Percentiles rank a stretch among this genome's conserved stretches.
phyloP scores from a whole-genome alignment of 805 yeast genomes.

The Candida boidinii region DNA sequence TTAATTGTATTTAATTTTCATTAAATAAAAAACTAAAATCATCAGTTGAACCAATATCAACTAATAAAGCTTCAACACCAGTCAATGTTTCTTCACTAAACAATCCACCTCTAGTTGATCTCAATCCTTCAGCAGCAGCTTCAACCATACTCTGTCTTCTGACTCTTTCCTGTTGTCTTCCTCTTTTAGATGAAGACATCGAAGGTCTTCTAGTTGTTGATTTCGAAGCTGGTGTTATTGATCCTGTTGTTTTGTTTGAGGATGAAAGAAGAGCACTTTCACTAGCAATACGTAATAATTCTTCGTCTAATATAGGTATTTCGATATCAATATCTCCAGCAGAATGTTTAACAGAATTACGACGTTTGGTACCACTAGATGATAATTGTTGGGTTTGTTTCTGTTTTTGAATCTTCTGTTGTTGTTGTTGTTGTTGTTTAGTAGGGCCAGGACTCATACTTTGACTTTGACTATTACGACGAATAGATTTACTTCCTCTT shows the following conservation, averaged over 20 bases:
- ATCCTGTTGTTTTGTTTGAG: constrained; percentile 4
- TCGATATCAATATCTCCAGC: no score
- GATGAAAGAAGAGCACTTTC: no score
- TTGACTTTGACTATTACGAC: no score
- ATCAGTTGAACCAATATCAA: constrained; percentile 38
- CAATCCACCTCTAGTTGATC: constrained; percentile 69
- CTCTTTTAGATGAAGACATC: constrained; percentile 3
- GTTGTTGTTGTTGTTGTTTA: background rate
- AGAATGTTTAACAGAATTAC: no score
- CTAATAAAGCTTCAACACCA: constrained; percentile 63
- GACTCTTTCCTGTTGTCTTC: constrained; percentile 22
- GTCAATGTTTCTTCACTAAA: constrained; percentile 68
- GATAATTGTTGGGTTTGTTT: constrained; percentile 9
- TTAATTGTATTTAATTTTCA: constrained; percentile 10
- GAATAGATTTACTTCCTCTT: no score
- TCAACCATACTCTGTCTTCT: constrained; percentile 65
- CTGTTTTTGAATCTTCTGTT: constrained; percentile 10
- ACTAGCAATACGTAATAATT: no score
- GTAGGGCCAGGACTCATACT: no score
- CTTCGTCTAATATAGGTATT: no score
- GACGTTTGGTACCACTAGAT: no score
- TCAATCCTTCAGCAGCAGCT: constrained; percentile 67
- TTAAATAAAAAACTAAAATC: constrained; percentile 30
- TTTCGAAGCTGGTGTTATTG: no score
- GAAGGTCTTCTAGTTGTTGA: constrained; percentile 15